Conservation (phyloP, 208 protist genomes). For the Wallacemonas sp. region DNA sequence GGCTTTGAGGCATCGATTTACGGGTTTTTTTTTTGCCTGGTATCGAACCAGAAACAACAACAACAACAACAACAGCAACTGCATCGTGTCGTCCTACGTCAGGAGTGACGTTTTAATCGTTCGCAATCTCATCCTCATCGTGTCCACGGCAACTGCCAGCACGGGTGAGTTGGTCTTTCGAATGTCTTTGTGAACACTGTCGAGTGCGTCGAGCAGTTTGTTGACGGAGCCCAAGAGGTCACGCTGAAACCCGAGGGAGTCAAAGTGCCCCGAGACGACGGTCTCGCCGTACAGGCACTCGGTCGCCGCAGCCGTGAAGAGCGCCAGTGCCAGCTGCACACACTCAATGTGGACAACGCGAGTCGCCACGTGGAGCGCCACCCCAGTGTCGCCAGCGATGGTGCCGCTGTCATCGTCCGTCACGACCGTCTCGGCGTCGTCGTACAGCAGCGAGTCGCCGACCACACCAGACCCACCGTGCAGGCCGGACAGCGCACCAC, state of each 20-base stretch:
- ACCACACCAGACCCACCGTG: slow-evolving; percentile 1
- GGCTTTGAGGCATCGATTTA: too few species aligned
- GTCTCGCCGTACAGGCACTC: slow-evolving; percentile 19
- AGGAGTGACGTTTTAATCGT: slow-evolving; percentile 9
- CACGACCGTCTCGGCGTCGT: slow-evolving; percentile 36
- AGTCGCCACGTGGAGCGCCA: slow-evolving; percentile 18
- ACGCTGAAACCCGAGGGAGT: slow-evolving; percentile 27
- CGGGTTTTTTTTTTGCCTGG: too few species aligned
- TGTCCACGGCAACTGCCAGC: slow-evolving; percentile 15
- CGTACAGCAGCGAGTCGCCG: slow-evolving; percentile 13
- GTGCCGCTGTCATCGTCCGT: slow-evolving; percentile 32
- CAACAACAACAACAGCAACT: too few species aligned
- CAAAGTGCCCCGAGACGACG: slow-evolving; percentile 13
- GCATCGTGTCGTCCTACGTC: too few species aligned
- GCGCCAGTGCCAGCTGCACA: slow-evolving; percentile 56
- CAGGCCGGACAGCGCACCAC: slow-evolving; percentile 7
- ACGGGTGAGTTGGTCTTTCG: slow-evolving; percentile 23
- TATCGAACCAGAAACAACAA: too few species aligned
- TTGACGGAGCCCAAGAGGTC: slow-evolving; percentile 31
- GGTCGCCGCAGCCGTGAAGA: slow-evolving; percentile 45
- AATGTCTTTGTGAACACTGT: slow-evolving; percentile 19
- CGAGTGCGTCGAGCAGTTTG: slow-evolving; percentile 45
- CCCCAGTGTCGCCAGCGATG: slow-evolving; percentile 9
- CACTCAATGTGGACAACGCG: slow-evolving; percentile 52
- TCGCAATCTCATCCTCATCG: background rate